Evolutionary conservation across 2,329 filamentous ascomycete species (phyloP).

Genomic region (Penicillium brasilianum): DNA sequence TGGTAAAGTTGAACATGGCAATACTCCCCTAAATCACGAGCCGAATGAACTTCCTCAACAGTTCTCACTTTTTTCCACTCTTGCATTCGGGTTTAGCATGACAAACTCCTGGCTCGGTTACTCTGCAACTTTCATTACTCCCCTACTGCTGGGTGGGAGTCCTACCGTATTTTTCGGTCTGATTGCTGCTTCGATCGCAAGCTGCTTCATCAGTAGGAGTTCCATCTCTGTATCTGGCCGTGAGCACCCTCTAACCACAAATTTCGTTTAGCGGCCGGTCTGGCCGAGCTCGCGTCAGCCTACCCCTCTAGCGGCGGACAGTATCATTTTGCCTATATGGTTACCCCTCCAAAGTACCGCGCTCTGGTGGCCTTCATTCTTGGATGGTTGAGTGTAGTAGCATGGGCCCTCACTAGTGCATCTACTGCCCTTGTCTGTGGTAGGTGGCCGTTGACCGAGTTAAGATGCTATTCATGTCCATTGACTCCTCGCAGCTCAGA

Average conservation of each 20-base stretch:
- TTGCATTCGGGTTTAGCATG: constrained; percentile 35
- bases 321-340: neutral
- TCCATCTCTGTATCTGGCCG: neutral
- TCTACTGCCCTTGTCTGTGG: neutral
- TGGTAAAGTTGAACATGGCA: neutral
- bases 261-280: neutral
- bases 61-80: constrained; percentile 26
- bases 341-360: neutral
- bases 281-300: neutral
- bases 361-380: neutral
- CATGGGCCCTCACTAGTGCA: neutral
- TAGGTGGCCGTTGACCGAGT: neutral
- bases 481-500: neutral
- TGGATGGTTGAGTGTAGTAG: neutral
- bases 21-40: neutral
- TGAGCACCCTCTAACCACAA: neutral
- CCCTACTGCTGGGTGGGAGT: constrained; percentile 32
- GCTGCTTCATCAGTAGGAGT: neutral
- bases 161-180: constrained; percentile 21
- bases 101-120: constrained; percentile 43
- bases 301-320: neutral
- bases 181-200: neutral
- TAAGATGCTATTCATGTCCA: neutral
- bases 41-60: constrained; percentile 2
- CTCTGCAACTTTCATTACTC: constrained; percentile 26